Evolutionary conservation across 2,329 filamentous ascomycete species (phyloP).

Genomic region (Arachnomyces sp.): DNA sequence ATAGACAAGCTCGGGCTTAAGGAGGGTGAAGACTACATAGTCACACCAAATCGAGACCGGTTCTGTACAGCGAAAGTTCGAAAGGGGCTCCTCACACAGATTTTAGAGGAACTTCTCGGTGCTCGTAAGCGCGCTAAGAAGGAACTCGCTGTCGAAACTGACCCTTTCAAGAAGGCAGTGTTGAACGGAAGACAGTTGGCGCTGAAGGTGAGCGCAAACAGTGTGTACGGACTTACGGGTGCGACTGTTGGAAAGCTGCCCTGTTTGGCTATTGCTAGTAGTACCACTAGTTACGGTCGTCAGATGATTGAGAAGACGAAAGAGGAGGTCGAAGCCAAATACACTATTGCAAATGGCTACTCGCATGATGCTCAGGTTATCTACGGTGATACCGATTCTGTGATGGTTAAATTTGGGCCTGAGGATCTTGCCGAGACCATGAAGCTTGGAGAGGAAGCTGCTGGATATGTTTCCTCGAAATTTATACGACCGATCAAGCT

Average conservation of each 20-base stretch:
- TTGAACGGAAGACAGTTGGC: slow-evolving; percentile 94
- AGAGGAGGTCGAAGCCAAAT: slow-evolving; percentile 82
- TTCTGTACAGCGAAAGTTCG: slow-evolving; percentile 83
- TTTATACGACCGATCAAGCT: slow-evolving; percentile 97
- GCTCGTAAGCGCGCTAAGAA: slow-evolving; percentile 92
- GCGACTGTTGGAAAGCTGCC: slow-evolving; percentile 93
- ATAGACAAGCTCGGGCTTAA: slow-evolving; percentile 68
- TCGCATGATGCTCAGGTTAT: slow-evolving; percentile 92
- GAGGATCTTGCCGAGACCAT: slow-evolving; percentile 80
- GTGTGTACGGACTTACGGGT: slow-evolving; percentile 93
- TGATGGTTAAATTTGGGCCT: slow-evolving; percentile 98
- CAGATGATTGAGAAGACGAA: slow-evolving; percentile 99
- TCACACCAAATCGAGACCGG: slow-evolving; percentile 88
- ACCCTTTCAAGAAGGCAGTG: slow-evolving; percentile 96
- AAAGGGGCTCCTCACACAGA: slow-evolving; percentile 87
- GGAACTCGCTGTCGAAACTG: slow-evolving; percentile 78
- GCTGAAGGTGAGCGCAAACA: slow-evolving; percentile 94
- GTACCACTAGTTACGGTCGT: slow-evolving; percentile 91
- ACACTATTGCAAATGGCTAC: slow-evolving; percentile 90
- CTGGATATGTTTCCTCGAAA: slow-evolving; percentile 77
- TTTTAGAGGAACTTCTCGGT: slow-evolving; percentile 84
- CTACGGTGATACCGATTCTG: slow-evolving; percentile 97
- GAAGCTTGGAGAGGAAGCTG: slow-evolving; percentile 90
- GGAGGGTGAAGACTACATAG: slow-evolving; percentile 91
- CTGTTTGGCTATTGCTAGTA: slow-evolving; percentile 89